Evolutionary conservation across 2,329 filamentous ascomycete species (phyloP), one percentile per base, ranked within the genome.

Genomic region (Hymenoscyphus repandus): DNA sequence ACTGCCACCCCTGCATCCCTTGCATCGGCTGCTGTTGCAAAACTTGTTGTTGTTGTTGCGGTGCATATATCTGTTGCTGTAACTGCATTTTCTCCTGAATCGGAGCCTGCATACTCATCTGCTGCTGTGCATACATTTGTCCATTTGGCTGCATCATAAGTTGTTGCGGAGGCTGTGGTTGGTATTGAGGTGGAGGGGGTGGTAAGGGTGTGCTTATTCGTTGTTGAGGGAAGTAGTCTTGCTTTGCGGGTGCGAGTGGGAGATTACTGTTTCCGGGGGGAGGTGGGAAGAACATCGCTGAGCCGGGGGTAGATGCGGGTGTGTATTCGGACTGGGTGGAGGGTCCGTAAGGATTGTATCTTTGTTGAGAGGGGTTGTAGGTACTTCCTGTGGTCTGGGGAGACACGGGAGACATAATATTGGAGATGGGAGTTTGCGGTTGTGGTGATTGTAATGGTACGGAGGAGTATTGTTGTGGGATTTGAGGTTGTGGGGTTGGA

Each of bases 211-310:
- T 36, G 33, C 31, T 36, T 11, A 45, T 34, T 32, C 43, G 33
- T 11, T 20, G 17, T n/a, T 22, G 17, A 4, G 13, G 15, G 39
- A 45, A 45, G 10, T 45, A 45, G 33, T 45, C 43, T 31, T 20
- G 10, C 13, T 45, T 45, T 10, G 27, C 43, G 18, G 33, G 15
- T 7, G 42, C 27, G 6, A 30, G 27, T 5, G 30, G 42, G 30
- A 44, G 13, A 44, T 44, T 44, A 10, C 22, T 44, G 15, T 22
- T 44, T 17, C 42, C 42, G 7, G 43, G 43, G 18, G 43, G 43
- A 5, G 43, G 43, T 33, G 43, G 43, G 31, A 45, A 45, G 20
- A 20, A 45, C 31, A 45, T 11, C 9, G 10, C 32, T 33, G 43
- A 45, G 13, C 27, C 31, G 13, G 43, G 43, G 11, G 43, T 45